Base-by-base conservation (phyloP, 2,329 filamentous ascomycete species). In the Cladosporium velox region DNA sequence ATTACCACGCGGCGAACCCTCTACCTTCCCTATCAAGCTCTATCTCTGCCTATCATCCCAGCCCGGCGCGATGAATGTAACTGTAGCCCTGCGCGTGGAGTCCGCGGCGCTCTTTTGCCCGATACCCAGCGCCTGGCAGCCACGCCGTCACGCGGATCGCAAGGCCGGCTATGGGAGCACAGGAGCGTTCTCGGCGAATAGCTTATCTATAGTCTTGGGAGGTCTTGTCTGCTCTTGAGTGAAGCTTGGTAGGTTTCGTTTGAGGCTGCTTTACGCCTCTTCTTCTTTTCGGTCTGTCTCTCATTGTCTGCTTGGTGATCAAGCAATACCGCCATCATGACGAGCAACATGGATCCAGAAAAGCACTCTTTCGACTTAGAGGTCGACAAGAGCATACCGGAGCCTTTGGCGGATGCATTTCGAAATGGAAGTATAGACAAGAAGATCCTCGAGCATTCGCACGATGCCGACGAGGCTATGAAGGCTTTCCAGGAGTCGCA, bases 401-500 rank as follows among this genome's bases (percentile, higher is more conserved):
- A 30, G 15, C 70, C 71, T 21, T 60, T 72, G 15, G 71, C 70
- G 14, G 72, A 73, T 54, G 71, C 75, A 4, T 70, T 75, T 10
- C 66, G 72, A 4, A 69, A 67, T 59, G 75, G 72, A 18, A 72
- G 68, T 21, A 72, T 77, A 5, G 71, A 69, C 11, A 72, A 72
- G n/a, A 78, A 73, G 7, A 75, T 84, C 38, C 73, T 83, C 64
- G 80, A 85, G 70, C 85, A 86, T 70, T 80, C 83, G 1, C 81
- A 85, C 64, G 85, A 88, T 81, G 86, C 82, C 32, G 86, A 88
- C 70, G 85, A 87, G 66, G 86, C 86, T 32, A 79, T 88, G 81
- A 85, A 86, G 70, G 86, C 84, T 2, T 84, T 87, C 69, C 79
- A 76, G 58, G 75, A 79, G 11, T 72, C 81, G 58, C 77, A 82